A percentile compares a stretch with the other conserved stretches of the same genome.
These are phyloP conservation scores for Fusarium illudens DNA, from an alignment of 2,329 filamentous ascomycete species.

Conservation along the genomic window DNA sequence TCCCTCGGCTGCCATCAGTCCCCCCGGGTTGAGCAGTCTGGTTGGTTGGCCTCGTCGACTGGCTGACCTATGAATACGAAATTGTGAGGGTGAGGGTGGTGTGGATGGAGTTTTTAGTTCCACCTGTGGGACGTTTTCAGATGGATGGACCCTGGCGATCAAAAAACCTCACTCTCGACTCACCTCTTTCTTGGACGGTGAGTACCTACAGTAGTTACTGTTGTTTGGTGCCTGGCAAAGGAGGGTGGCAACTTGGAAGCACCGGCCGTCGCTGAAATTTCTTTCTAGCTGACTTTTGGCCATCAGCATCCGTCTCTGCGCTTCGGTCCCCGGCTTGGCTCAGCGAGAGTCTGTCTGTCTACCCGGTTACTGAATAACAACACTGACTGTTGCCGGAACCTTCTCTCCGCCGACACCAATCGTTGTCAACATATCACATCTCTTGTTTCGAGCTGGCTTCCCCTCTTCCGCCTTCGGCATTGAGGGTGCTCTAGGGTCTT, in stretches of 20 bases:
- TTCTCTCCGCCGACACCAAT: constrained; percentile 23
- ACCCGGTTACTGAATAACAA: not conserved
- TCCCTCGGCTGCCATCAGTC: not conserved
- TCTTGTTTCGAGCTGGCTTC: not conserved
- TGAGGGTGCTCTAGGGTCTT: not conserved
- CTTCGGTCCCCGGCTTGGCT: not conserved
- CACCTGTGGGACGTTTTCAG: constrained; percentile 25
- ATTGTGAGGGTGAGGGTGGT: constrained; percentile 2
- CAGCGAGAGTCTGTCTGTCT: not conserved
- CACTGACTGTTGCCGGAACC: constrained; percentile 8
- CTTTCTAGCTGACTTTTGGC: not conserved
- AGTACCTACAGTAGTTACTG: not conserved
- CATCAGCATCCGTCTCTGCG: not conserved
- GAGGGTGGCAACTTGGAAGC: not conserved
- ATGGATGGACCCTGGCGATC: constrained; percentile 37
- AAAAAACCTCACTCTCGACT: constrained; percentile 15
- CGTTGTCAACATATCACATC: not conserved
- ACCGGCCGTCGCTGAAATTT: not conserved
- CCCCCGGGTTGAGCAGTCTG: not conserved
- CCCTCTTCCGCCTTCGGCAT: not conserved
- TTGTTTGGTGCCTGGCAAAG: too few relatives aligned
- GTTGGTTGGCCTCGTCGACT: not conserved
- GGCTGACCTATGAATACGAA: constrained; percentile 1
- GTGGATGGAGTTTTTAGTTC: constrained; percentile 14
- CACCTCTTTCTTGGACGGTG: not conserved